phyloP scores from a whole-genome alignment of 2,329 filamentous ascomycete genomes.

The Phaeoacremonium minimum region DNA sequence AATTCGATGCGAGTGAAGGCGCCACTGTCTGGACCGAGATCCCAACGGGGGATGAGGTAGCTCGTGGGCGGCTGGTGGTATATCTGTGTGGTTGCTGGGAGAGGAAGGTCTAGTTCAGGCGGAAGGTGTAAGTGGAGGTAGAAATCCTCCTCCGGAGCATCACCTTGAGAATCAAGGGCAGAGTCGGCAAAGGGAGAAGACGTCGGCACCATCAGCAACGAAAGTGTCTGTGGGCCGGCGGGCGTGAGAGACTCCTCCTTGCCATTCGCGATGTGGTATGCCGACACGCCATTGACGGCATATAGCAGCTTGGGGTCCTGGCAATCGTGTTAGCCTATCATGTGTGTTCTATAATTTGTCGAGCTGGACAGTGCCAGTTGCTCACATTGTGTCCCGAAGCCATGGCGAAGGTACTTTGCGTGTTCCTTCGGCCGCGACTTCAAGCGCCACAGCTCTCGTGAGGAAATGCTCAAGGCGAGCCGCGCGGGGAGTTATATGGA shows the following conservation, averaged over 20 bases:
- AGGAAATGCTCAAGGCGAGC: too few species aligned
- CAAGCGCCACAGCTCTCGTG: too few species aligned
- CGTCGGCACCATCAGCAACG: slow-evolving; percentile 92
- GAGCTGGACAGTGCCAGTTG: too few species aligned
- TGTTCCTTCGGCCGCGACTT: too few species aligned
- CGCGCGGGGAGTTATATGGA: too few species aligned
- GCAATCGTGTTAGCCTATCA: slow-evolving; percentile 3
- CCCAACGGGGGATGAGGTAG: slow-evolving; percentile 94
- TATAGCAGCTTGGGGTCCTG: slow-evolving; percentile 64
- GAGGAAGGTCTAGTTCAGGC: slow-evolving; percentile 86
- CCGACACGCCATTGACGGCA: slow-evolving; percentile 78
- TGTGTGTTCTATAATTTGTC: neutral
- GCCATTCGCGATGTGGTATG: slow-evolving; percentile 87
- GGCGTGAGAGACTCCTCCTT: slow-evolving; percentile 78
- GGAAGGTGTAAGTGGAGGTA: slow-evolving; percentile 94
- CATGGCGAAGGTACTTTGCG: slow-evolving; percentile 23
- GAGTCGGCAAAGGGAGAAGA: slow-evolving; percentile 64
- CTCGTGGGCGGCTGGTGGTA: slow-evolving; percentile 91
- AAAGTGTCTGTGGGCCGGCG: slow-evolving; percentile 84
- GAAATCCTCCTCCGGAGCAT: slow-evolving; percentile 78
- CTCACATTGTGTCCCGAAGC: slow-evolving; percentile 40
- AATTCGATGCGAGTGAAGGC: slow-evolving; percentile 95
- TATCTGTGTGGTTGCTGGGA: slow-evolving; percentile 94
- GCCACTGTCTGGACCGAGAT: slow-evolving; percentile 80
- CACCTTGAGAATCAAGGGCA: slow-evolving; percentile 45